Conservation (phyloP, 2,329 filamentous ascomycete species). For the Colletotrichum sp. region DNA sequence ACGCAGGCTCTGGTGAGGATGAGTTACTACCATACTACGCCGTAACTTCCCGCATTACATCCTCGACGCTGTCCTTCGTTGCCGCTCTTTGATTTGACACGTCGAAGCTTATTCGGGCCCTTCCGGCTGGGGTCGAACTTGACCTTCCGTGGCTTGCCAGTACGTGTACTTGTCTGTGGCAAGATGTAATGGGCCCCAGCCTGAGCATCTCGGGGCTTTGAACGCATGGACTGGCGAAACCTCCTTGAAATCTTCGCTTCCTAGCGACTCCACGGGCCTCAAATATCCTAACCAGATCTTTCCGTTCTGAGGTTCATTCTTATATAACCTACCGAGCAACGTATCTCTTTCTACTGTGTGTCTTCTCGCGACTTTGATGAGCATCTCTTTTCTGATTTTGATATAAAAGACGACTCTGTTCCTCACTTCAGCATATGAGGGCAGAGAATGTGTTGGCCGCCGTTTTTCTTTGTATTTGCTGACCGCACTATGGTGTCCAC, state of each 20-base stretch:
- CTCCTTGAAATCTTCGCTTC: too few species aligned
- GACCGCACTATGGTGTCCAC: not conserved
- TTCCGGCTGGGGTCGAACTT: rapidly evolving
- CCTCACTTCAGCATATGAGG: not conserved
- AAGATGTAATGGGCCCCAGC: not conserved
- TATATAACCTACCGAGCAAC: not conserved
- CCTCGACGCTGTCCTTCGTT: rapidly evolving
- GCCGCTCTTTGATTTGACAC: rapidly evolving
- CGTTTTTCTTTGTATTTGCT: too few species aligned
- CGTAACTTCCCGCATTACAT: not conserved
- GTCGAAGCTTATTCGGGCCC: rapidly evolving
- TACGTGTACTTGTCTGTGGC: not conserved
- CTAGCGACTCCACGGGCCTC: too few species aligned
- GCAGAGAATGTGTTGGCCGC: not conserved
- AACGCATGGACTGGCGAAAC: too few species aligned
- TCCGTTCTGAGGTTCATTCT: not conserved
- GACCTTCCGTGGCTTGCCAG: not conserved
- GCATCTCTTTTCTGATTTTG: rapidly evolving
- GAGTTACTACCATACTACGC: not conserved
- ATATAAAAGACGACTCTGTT: rapidly evolving
- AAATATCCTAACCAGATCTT: not conserved
- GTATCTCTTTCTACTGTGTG: rapidly evolving
- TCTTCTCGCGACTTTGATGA: not conserved
- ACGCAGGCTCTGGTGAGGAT: rapidly evolving
- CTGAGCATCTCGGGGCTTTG: not conserved